A percentile compares a stretch with the other conserved stretches of the same genome.
phyloP scores from a whole-genome alignment of 129 eudicot genomes.

The Deinandra increscens region DNA sequence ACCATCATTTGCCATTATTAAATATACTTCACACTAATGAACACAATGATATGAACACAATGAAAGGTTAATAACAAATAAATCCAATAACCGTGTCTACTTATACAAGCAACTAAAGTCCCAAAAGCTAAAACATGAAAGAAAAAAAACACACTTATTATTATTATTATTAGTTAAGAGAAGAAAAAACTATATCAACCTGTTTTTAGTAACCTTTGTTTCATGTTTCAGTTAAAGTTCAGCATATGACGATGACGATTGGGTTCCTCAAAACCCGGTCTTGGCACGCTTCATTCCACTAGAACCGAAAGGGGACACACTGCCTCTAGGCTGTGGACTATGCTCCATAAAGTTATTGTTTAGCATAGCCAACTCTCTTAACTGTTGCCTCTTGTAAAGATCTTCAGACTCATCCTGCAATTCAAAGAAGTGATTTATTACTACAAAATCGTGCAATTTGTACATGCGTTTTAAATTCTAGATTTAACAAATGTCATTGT shows the following conservation, averaged over 20 bases:
- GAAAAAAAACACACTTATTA: not conserved
- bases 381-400: constrained; percentile 63
- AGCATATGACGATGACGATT: not conserved
- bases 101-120: constrained; percentile 32
- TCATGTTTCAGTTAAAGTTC: constrained; percentile 17
- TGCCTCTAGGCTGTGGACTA: constrained; percentile 75
- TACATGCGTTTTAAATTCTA: not conserved
- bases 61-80: constrained; percentile 40
- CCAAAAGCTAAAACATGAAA: constrained; percentile 23
- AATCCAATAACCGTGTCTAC: constrained; percentile 42
- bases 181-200: constrained; percentile 20
- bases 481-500: no score
- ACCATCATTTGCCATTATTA: no score
- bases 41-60: no score
- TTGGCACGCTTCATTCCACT: constrained; percentile 31
- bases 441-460: not conserved
- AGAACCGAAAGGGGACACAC: constrained; percentile 64
- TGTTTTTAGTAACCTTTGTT: constrained; percentile 16
- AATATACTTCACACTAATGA: constrained; percentile 19
- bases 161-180: not conserved
- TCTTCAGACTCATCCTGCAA: constrained; percentile 73
- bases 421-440: not conserved
- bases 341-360: constrained; percentile 69
- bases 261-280: constrained; percentile 20
- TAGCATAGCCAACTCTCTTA: constrained; percentile 76